Conservation (phyloP, 2,329 filamentous ascomycete genomes). For the Cryphonectria japonica region DNA sequence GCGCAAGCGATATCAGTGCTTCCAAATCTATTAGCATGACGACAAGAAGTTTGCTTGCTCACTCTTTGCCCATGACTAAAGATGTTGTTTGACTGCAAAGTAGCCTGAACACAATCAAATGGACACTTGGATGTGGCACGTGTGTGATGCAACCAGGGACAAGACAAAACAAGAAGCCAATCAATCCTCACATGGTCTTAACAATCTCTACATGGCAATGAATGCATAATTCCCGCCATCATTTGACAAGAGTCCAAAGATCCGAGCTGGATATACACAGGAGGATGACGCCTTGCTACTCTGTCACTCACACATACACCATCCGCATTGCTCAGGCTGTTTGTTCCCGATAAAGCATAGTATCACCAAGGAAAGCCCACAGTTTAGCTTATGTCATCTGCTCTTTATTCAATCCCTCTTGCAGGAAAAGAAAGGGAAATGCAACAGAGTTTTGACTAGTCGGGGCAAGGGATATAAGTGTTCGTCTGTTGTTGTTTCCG, state of each 20-base stretch:
- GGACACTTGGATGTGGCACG: neutral
- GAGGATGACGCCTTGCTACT: neutral
- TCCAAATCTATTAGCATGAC: no score
- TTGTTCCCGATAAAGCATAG: neutral
- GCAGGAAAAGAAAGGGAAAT: neutral
- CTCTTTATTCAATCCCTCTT: neutral
- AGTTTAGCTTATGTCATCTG: neutral
- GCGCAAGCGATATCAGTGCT: neutral
- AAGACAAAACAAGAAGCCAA: neutral
- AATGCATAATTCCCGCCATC: neutral
- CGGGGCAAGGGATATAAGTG: conserved; percentile 29
- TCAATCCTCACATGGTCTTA: neutral
- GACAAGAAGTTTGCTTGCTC: neutral
- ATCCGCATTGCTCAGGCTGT: neutral
- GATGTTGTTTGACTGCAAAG: neutral
- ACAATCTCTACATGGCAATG: neutral
- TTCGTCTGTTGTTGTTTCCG: conserved; percentile 25
- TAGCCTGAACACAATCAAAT: neutral
- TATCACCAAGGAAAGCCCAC: neutral
- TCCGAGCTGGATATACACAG: neutral
- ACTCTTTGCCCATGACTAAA: neutral
- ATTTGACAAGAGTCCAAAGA: neutral
- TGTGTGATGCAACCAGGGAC: neutral
- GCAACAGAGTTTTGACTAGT: conserved; percentile 19
- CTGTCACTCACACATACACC: neutral